Conservation (phyloP, 2,329 filamentous ascomycete species). For the Trichoderma gracile region DNA sequence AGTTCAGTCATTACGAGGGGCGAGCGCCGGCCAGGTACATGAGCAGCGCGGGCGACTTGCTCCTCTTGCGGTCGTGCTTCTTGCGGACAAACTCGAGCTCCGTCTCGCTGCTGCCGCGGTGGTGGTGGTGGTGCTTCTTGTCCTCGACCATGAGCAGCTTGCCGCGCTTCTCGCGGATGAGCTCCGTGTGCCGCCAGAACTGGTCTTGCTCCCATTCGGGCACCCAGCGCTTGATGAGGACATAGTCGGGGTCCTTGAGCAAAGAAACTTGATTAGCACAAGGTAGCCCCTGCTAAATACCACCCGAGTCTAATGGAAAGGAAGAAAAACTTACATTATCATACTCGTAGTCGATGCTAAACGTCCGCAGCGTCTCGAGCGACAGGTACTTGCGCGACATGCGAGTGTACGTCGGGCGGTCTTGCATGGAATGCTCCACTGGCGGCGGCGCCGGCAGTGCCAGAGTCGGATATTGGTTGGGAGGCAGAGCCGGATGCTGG, state of each 20-base stretch:
- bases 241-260: conserved; percentile 63
- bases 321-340: conserved; percentile 50
- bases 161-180: conserved; percentile 58
- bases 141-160: conserved; percentile 53
- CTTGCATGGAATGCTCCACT: conserved; percentile 26
- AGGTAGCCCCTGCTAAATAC: too few species aligned
- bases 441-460: conserved; percentile 30
- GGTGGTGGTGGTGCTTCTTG: conserved; percentile 44
- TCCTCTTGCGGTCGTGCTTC: conserved; percentile 55
- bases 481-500: not conserved
- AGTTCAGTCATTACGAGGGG: conserved; percentile 41
- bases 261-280: not conserved
- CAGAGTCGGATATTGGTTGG: not conserved
- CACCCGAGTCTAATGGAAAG: not conserved
- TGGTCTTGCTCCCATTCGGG: conserved; percentile 69
- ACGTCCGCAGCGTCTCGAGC: conserved; percentile 59
- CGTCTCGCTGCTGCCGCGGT: conserved; percentile 32
- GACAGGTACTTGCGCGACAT: conserved; percentile 64
- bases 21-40: conserved; percentile 59
- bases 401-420: conserved; percentile 60
- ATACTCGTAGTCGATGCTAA: conserved; percentile 58
- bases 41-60: conserved; percentile 57
- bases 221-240: conserved; percentile 74
- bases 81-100: conserved; percentile 60
- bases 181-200: conserved; percentile 70